phyloP scores from a whole-genome alignment of 2,329 filamentous ascomycete genomes.

The Fusarium fujikuroi region DNA sequence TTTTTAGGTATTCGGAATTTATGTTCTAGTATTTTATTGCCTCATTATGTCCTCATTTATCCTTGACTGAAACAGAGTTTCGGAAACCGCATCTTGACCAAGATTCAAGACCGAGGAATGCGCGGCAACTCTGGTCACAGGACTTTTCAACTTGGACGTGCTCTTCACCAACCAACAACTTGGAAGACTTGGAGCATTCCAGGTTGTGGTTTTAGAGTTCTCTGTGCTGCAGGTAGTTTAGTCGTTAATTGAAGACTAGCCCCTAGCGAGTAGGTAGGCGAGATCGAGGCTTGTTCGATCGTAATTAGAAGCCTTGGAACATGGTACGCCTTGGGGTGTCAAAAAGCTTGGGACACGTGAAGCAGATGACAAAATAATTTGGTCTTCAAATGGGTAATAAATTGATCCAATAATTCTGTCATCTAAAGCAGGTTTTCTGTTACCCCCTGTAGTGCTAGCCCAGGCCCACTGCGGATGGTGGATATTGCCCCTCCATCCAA shows the following conservation, averaged over 20 bases:
- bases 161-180: background rate
- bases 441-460: background rate
- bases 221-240: background rate
- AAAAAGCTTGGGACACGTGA: background rate
- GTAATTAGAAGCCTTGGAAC: background rate
- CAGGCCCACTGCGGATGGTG: background rate
- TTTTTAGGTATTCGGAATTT: background rate
- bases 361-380: background rate
- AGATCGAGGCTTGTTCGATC: conserved; percentile 3
- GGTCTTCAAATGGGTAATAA: fast-evolving
- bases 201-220: background rate
- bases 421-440: background rate
- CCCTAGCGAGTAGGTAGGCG: background rate
- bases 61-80: background rate
- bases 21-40: background rate
- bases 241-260: conserved; percentile 6
- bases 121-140: background rate
- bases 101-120: background rate
- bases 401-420: background rate
- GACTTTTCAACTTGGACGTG: background rate
- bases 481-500: conserved; percentile 1
- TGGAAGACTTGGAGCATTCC: background rate
- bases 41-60: background rate
- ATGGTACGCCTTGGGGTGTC: background rate
- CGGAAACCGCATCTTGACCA: background rate